Percentiles rank a stretch among this genome's conserved stretches.
These are phyloP conservation scores for Ajuga chamaepitys DNA, from an alignment of 257 asterid genomes.

Conservation along the genomic window DNA sequence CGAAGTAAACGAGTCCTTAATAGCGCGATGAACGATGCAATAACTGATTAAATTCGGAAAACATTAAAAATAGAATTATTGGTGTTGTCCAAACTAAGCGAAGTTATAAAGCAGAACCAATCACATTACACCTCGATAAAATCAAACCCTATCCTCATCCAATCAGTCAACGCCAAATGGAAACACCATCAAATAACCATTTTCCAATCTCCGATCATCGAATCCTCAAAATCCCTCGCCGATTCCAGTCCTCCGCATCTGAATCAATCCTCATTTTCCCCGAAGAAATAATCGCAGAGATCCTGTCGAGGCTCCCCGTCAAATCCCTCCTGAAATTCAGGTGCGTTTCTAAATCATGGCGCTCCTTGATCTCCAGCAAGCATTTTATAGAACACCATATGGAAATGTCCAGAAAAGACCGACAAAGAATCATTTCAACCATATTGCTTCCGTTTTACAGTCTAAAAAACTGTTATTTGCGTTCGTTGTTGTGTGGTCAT, in stretches of 20 bases:
- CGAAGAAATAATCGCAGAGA: conserved; percentile 27
- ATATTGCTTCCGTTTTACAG: conserved; percentile 12
- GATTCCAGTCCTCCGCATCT: not conserved
- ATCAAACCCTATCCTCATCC: not conserved
- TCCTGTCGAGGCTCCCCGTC: conserved; percentile 29
- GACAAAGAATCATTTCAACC: conserved; percentile 16
- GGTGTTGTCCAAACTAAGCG: not conserved
- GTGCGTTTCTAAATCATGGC: conserved; percentile 36
- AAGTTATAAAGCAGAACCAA: not conserved
- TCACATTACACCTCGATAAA: not conserved
- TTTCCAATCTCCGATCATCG: not conserved
- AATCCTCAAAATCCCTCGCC: not conserved
- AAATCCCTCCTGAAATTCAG: conserved; percentile 29
- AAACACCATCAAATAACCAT: not conserved
- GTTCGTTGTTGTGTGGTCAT: not conserved
- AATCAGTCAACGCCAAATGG: conserved; percentile 11
- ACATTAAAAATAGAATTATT: not conserved
- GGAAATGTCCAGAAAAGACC: conserved; percentile 6
- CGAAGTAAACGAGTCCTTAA: too few species aligned
- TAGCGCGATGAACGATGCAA: too few species aligned
- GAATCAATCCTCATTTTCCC: conserved; percentile 9
- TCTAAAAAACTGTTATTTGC: conserved; percentile 12
- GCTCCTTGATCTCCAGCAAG: conserved; percentile 19
- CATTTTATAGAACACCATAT: conserved; percentile 25
- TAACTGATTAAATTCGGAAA: too few species aligned